phyloP scores from a whole-genome alignment of 257 asterid species.

The Mitragyna speciosa region DNA sequence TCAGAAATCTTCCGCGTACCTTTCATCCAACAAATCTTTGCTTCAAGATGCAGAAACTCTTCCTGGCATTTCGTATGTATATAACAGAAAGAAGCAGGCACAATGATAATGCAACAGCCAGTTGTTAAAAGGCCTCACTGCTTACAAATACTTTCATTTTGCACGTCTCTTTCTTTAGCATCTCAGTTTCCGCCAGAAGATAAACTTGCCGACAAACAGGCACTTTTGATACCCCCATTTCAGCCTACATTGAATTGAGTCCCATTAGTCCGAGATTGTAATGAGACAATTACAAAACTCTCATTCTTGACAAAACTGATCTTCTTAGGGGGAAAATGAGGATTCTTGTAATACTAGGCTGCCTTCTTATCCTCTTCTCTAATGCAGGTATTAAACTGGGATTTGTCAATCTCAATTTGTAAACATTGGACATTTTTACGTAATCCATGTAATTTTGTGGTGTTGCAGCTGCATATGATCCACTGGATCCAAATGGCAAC shows the following conservation, averaged over 20 bases:
- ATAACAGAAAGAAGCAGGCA: slow-evolving; percentile 24
- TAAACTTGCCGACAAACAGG: not conserved
- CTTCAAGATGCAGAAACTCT: slow-evolving; percentile 49
- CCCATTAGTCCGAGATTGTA: not conserved
- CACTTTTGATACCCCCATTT: not conserved
- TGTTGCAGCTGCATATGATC: slow-evolving; percentile 74
- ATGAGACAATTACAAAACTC: not conserved
- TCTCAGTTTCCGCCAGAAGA: slow-evolving; percentile 4
- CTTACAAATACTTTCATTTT: not conserved
- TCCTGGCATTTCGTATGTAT: slow-evolving; percentile 11
- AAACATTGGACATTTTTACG: not conserved
- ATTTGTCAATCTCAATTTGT: not conserved
- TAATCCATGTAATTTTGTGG: not conserved
- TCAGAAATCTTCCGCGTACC: slow-evolving; percentile 18
- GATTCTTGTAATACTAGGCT: slow-evolving; percentile 24
- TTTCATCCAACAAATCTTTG: slow-evolving; percentile 30
- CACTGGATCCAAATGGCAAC: slow-evolving; percentile 90
- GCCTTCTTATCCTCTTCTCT: slow-evolving; percentile 36
- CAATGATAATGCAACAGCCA: slow-evolving; percentile 50
- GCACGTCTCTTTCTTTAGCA: slow-evolving; percentile 10
- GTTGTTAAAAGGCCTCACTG: slow-evolving; percentile 40
- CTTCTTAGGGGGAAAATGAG: slow-evolving; percentile 35
- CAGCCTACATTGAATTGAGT: not conserved
- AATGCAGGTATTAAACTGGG: slow-evolving; percentile 42
- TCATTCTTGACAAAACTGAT: not conserved